A percentile compares a stretch with the other conserved stretches of the same genome.
These are phyloP conservation scores for Eucalyptus sp. DNA, from an alignment of 345 rosid species.

Conservation along the genomic window DNA sequence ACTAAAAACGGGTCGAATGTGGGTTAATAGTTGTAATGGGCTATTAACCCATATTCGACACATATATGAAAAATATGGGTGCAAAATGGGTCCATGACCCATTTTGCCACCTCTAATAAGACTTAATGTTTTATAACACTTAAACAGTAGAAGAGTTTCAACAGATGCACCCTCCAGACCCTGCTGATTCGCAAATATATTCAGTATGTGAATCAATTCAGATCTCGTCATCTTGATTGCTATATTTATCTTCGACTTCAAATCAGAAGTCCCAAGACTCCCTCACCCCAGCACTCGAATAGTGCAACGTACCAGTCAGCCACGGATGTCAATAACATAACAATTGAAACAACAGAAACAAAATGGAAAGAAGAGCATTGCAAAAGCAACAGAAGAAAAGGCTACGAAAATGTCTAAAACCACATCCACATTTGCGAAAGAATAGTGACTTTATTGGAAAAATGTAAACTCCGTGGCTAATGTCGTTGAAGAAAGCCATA, in stretches of 20 bases:
- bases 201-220: background rate
- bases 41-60: no score
- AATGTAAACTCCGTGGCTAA: background rate
- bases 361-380: background rate
- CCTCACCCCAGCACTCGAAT: background rate
- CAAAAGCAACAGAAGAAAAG: background rate
- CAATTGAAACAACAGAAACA: background rate
- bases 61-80: no score
- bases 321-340: background rate
- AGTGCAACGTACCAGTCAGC: background rate
- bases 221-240: background rate
- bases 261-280: background rate
- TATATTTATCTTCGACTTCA: background rate
- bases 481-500: background rate
- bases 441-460: background rate
- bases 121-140: background rate
- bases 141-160: background rate
- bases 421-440: background rate
- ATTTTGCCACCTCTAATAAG: background rate
- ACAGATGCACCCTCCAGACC: background rate
- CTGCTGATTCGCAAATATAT: background rate
- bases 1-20: no score
- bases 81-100: no score
- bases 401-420: background rate
- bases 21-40: no score